These are phyloP conservation scores for Blastobotrys arbuscula DNA, from an alignment of 1,139 yeast genomes.

Conservation along the genomic window DNA sequence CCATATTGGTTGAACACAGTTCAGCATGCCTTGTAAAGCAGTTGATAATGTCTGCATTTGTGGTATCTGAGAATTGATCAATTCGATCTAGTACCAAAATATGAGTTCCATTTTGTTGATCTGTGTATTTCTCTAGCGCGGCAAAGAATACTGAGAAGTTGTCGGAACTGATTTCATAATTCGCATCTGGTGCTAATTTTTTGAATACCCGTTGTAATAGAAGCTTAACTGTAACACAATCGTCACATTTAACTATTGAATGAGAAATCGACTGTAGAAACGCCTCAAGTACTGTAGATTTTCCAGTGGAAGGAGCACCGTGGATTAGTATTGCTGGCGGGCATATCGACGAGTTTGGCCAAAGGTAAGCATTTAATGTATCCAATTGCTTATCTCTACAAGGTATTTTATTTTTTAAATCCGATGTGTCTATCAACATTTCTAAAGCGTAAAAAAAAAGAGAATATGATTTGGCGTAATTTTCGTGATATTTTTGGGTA, in stretches of 20 bases:
- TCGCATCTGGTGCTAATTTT: constrained; percentile 21
- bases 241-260: constrained; percentile 32
- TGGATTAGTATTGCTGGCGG: constrained; percentile 31
- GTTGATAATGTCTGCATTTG: constrained; percentile 36
- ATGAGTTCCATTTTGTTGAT: constrained; percentile 29
- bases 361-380: constrained; percentile 22
- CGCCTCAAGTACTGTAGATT: constrained; percentile 24
- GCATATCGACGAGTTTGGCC: constrained; percentile 11
- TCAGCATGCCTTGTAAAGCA: constrained; percentile 48
- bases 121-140: constrained; percentile 15
- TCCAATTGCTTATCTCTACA: constrained; percentile 23
- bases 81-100: constrained; percentile 54
- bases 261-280: constrained; percentile 23
- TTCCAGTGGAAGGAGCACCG: constrained; percentile 35
- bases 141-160: constrained; percentile 3
- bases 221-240: constrained; percentile 34
- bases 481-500: background rate
- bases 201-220: constrained; percentile 34
- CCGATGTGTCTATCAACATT: constrained; percentile 6
- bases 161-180: background rate
- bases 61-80: constrained; percentile 42
- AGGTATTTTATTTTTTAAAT: constrained; percentile 1
- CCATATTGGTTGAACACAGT: constrained; percentile 28
- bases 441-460: background rate
- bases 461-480: too few species aligned